phyloP scores from a whole-genome alignment of 371 early-diverging fungal species.

The Lichtheimia hyalospora region DNA sequence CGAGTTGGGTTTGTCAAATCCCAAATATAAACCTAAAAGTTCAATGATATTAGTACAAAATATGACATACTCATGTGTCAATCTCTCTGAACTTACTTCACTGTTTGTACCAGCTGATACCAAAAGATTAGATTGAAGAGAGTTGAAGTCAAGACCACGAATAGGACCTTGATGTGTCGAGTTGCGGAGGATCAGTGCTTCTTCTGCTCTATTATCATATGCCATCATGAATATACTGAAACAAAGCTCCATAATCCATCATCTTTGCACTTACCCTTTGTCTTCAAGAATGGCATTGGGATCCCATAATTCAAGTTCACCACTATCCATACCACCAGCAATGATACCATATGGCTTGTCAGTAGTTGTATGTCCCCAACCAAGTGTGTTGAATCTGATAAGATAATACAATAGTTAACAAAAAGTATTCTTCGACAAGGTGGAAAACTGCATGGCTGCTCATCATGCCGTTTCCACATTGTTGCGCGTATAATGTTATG shows the following conservation, averaged over 20 bases:
- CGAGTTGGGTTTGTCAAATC: slow-evolving; percentile 83
- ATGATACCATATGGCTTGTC: slow-evolving; percentile 77
- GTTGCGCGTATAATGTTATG: no score
- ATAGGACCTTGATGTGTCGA: slow-evolving; percentile 86
- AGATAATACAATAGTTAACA: background rate
- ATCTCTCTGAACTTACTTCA: slow-evolving; percentile 55
- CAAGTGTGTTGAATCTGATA: slow-evolving; percentile 76
- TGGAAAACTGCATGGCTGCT: no score
- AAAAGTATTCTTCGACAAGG: no score
- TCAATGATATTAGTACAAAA: background rate
- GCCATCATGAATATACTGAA: background rate
- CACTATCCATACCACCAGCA: slow-evolving; percentile 96
- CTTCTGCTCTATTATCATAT: slow-evolving; percentile 23
- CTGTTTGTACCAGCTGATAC: slow-evolving; percentile 91
- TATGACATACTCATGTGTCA: background rate
- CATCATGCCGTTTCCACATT: no score
- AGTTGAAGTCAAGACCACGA: slow-evolving; percentile 92
- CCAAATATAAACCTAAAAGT: slow-evolving; percentile 85
- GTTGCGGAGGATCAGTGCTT: slow-evolving; percentile 66
- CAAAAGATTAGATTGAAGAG: slow-evolving; percentile 81
- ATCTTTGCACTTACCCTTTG: slow-evolving; percentile 41
- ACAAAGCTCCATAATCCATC: background rate
- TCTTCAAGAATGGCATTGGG: slow-evolving; percentile 71
- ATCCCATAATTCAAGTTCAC: slow-evolving; percentile 89
- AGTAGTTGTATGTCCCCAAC: slow-evolving; percentile 71